Evolutionary conservation across 805 yeast genomes (phyloP).

Genomic region (Kuraishia piskuri): DNA sequence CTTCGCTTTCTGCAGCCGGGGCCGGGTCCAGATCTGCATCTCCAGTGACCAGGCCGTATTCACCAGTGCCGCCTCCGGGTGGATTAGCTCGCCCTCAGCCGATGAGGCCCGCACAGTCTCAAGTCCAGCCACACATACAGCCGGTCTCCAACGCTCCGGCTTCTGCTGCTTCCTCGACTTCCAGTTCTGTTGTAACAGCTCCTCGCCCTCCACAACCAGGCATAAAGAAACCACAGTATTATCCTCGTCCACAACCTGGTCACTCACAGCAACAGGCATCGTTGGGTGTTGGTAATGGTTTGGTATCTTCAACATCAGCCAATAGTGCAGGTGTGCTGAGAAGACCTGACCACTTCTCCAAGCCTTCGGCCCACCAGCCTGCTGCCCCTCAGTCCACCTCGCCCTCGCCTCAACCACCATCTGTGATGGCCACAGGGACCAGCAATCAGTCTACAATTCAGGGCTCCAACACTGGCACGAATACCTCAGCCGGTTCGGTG

Average conservation of each 20-base stretch:
- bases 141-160: background rate
- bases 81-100: background rate
- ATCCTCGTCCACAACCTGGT: slow-evolving; percentile 1
- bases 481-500: background rate
- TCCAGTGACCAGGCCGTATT: background rate
- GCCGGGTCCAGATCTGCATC: background rate
- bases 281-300: background rate
- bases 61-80: background rate
- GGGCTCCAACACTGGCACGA: background rate
- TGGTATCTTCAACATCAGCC: background rate
- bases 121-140: background rate
- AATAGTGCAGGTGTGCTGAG: background rate
- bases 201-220: background rate
- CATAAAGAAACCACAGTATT: slow-evolving; percentile 3
- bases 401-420: background rate
- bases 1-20: background rate
- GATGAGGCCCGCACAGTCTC: background rate
- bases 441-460: background rate
- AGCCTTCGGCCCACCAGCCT: slow-evolving; percentile 2
- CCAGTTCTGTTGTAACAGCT: background rate
- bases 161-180: background rate
- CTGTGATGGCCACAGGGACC: background rate
- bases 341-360: slow-evolving; percentile 1
- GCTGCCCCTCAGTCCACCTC: background rate
- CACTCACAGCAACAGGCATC: background rate